Conservation (phyloP, 2,329 filamentous ascomycete genomes). For the Sporothrix euskadiensis region DNA sequence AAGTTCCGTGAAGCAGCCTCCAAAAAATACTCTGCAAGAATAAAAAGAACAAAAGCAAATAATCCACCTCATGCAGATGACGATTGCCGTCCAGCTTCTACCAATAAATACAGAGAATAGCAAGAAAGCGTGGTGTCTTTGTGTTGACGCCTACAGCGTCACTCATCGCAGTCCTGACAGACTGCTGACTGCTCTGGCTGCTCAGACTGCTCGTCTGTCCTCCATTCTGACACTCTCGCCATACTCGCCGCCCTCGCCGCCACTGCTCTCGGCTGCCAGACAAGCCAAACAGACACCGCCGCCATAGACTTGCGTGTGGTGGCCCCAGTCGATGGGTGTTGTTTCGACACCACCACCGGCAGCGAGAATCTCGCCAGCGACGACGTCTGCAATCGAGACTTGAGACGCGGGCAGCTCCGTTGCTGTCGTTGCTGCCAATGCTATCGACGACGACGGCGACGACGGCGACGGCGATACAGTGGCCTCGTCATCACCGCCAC, state of each 20-base stretch:
- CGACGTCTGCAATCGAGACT: not conserved
- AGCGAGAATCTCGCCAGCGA: not conserved
- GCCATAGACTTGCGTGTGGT: constrained; percentile 61
- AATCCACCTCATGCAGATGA: not conserved
- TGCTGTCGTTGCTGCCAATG: not conserved
- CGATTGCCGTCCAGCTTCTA: constrained; percentile 17
- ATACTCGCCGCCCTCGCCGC: constrained; percentile 54
- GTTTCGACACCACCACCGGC: constrained; percentile 41
- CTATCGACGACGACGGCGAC: not conserved
- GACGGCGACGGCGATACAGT: not conserved
- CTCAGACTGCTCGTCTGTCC: constrained; percentile 45
- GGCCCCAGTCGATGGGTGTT: constrained; percentile 49
- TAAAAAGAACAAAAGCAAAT: not conserved
- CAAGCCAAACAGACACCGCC: constrained; percentile 60
- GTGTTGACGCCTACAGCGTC: not conserved
- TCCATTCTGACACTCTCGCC: constrained; percentile 56
- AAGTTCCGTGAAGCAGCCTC: not conserved
- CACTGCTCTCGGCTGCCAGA: constrained; percentile 48
- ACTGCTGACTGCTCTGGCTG: not conserved
- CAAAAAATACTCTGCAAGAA: not conserved
- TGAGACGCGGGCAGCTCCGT: not conserved
- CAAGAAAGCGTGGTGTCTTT: not conserved
- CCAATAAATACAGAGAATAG: not conserved
- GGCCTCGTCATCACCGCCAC: not conserved
- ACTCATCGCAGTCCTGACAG: not conserved